Percentiles rank a stretch among this genome's conserved stretches.
These are phyloP conservation scores for Artemisia argyi DNA, from an alignment of 129 eudicot species.

Conservation along the genomic window DNA sequence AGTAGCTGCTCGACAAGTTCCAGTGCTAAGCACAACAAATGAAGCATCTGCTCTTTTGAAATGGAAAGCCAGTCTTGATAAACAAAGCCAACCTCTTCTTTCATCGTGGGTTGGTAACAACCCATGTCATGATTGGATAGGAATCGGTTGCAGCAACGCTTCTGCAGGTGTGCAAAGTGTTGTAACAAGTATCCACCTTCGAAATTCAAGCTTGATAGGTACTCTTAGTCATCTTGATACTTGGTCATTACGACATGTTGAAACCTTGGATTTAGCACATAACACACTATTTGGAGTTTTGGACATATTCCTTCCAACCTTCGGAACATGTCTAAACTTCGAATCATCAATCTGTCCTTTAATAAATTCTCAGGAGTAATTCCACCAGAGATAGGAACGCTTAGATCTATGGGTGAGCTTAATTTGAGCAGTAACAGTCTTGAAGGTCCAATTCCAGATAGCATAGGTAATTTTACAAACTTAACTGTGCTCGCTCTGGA, in stretches of 20 bases:
- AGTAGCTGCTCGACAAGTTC: background rate
- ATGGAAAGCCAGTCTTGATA: background rate
- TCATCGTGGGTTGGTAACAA: background rate
- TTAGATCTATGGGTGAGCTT: too few species aligned
- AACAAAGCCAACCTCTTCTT: background rate
- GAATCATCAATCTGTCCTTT: too few species aligned
- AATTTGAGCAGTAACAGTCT: too few species aligned
- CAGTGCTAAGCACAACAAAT: background rate
- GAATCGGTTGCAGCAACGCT: conserved; percentile 31
- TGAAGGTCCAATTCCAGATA: too few species aligned
- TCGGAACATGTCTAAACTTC: background rate
- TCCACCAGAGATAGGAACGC: too few species aligned
- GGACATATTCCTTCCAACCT: conserved; percentile 33
- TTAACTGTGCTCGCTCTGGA: too few species aligned
- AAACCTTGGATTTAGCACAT: conserved; percentile 10
- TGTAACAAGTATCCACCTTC: conserved; percentile 16
- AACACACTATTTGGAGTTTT: conserved; percentile 28
- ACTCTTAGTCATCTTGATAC: conserved; percentile 32
- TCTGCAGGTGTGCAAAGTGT: conserved; percentile 6
- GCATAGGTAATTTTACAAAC: too few species aligned
- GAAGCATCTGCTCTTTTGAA: background rate
- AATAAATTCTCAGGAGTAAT: too few species aligned
- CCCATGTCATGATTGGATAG: conserved; percentile 39
- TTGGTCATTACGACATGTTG: conserved; percentile 28
- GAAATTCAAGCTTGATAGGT: conserved; percentile 21